phyloP scores from a whole-genome alignment of 2,329 filamentous ascomycete genomes.

The Neopestalotiopsis sp. region DNA sequence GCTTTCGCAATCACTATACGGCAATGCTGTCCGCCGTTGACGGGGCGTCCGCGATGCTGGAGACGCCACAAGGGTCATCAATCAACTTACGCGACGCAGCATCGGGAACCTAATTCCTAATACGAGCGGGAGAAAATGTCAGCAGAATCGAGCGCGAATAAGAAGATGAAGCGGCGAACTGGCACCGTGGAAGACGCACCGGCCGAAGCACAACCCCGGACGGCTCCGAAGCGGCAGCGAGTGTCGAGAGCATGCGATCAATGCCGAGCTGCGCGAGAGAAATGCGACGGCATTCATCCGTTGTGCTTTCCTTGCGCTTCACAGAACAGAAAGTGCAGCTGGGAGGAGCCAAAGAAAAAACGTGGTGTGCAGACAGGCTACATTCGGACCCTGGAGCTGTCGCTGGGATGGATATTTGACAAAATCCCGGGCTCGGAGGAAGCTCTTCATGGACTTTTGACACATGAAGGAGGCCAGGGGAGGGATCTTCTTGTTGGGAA shows the following conservation, averaged over 20 bases:
- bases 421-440: slow-evolving; percentile 64
- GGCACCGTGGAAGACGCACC: slow-evolving; percentile 24
- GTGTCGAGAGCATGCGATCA: slow-evolving; percentile 74
- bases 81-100: not conserved
- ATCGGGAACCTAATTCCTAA: not conserved
- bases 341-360: slow-evolving; percentile 76
- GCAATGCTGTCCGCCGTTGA: not conserved
- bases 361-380: slow-evolving; percentile 82
- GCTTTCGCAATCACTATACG: not conserved
- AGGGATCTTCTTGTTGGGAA: slow-evolving; percentile 57
- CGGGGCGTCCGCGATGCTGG: slow-evolving; percentile 3
- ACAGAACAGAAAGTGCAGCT: slow-evolving; percentile 70
- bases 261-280: slow-evolving; percentile 70
- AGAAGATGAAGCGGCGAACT: slow-evolving; percentile 35
- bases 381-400: slow-evolving; percentile 73
- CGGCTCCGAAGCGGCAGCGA: slow-evolving; percentile 61
- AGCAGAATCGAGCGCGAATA: slow-evolving; percentile 11
- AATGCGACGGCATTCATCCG: slow-evolving; percentile 73
- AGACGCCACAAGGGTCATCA: not conserved
- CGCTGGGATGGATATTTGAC: slow-evolving; percentile 70
- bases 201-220: slow-evolving; percentile 22
- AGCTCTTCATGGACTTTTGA: slow-evolving; percentile 59
- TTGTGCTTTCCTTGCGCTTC: slow-evolving; percentile 69
- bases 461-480: slow-evolving; percentile 44
- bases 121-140: not conserved